Conservation (phyloP, 495 filamentous ascomycete genomes). For the Xylaria flabelliformis region DNA sequence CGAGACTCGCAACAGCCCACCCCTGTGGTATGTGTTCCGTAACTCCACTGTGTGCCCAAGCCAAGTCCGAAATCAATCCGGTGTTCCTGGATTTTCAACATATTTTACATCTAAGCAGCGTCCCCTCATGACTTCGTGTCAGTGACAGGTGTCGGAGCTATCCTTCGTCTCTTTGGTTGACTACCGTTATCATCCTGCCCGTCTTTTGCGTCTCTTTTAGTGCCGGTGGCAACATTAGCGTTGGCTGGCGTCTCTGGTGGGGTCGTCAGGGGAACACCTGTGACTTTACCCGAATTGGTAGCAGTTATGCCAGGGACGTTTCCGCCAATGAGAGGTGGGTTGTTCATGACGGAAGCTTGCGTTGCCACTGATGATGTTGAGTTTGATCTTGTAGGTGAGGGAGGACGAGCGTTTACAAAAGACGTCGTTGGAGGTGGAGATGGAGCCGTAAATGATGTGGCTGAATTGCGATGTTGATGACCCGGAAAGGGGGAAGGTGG, state of each 20-base stretch:
- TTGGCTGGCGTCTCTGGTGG: slow-evolving; percentile 80
- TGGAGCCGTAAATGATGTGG: slow-evolving; percentile 59
- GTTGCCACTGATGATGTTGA: slow-evolving; percentile 87
- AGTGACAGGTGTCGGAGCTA: slow-evolving; percentile 74
- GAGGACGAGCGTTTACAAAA: slow-evolving; percentile 62
- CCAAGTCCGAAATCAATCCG: background rate
- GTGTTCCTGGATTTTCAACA: background rate
- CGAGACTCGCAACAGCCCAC: background rate
- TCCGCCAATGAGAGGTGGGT: slow-evolving; percentile 77
- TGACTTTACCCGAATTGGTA: slow-evolving; percentile 65
- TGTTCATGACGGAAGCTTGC: slow-evolving; percentile 64
- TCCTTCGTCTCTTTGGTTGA: slow-evolving; percentile 72
- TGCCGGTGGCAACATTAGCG: slow-evolving; percentile 49
- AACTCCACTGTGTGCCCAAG: slow-evolving; percentile 14
- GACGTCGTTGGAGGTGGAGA: slow-evolving; percentile 61
- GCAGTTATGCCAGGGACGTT: slow-evolving; percentile 77
- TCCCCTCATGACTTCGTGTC: slow-evolving; percentile 20
- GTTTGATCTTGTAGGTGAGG: slow-evolving; percentile 80
- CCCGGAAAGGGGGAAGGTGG: slow-evolving; percentile 63
- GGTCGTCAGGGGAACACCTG: slow-evolving; percentile 67
- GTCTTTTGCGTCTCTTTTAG: slow-evolving; percentile 65
- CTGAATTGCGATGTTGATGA: slow-evolving; percentile 58
- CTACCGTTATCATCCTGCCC: slow-evolving; percentile 55
- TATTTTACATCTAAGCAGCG: background rate
- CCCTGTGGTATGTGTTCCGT: background rate